phyloP scores from a whole-genome alignment of 2,329 filamentous ascomycete species.

The Cryphonectria parasitica region DNA sequence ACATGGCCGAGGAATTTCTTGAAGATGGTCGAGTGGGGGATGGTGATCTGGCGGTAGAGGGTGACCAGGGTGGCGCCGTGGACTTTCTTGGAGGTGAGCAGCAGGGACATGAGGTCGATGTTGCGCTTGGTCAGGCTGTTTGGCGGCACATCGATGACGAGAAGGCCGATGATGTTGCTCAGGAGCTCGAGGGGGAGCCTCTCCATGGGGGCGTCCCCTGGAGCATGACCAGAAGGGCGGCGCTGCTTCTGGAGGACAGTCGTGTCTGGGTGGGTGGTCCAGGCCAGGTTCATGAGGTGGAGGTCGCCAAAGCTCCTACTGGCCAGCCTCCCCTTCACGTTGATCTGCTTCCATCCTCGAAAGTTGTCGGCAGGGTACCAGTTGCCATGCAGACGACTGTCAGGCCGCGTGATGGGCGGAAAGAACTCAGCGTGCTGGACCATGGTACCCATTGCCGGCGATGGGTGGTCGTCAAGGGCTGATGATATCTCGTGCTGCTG shows the following conservation, averaged over 20 bases:
- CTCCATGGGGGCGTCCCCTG: conserved; percentile 65
- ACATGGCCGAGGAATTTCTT: conserved; percentile 78
- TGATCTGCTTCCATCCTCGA: conserved; percentile 66
- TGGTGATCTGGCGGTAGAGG: conserved; percentile 78
- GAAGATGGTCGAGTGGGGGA: conserved; percentile 83
- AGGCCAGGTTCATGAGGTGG: conserved; percentile 58
- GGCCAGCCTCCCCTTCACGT: conserved; percentile 60
- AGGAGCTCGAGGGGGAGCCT: conserved; percentile 71
- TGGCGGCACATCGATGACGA: conserved; percentile 74
- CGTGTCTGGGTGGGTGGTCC: conserved; percentile 46
- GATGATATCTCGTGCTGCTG: conserved; percentile 46
- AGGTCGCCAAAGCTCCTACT: conserved; percentile 67
- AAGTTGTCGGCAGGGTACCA: conserved; percentile 63
- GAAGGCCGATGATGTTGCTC: conserved; percentile 72
- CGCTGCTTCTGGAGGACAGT: conserved; percentile 27
- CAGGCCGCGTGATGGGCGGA: conserved; percentile 57
- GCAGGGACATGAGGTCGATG: conserved; percentile 74
- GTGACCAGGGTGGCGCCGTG: conserved; percentile 74
- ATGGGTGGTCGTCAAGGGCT: conserved; percentile 52
- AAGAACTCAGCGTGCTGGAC: conserved; percentile 51
- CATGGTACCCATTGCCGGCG: conserved; percentile 46
- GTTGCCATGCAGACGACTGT: conserved; percentile 60
- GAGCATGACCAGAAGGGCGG: conserved; percentile 30
- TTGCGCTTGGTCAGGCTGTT: conserved; percentile 78
- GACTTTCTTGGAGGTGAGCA: conserved; percentile 75